phyloP scores from a whole-genome alignment of 805 yeast genomes.

The Yamadazyma takamatsuzukensis region DNA sequence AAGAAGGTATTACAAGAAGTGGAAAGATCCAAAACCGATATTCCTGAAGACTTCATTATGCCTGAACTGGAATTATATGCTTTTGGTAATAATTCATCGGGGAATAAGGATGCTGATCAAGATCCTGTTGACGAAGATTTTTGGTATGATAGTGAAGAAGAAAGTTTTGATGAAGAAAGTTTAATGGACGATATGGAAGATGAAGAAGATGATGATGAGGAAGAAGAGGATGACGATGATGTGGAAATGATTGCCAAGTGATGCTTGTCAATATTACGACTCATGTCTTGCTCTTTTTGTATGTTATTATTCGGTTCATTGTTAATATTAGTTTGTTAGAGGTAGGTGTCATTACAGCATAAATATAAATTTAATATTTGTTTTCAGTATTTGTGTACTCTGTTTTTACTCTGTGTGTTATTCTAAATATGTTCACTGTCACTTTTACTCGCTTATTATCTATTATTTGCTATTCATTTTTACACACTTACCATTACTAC shows the following conservation, averaged over 20 bases:
- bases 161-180: conserved; percentile 45
- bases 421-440: no score
- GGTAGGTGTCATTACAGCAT: no score
- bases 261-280: no score
- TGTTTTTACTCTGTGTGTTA: no score
- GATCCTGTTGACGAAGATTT: conserved; percentile 76
- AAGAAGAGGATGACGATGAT: conserved; percentile 52
- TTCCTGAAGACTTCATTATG: conserved; percentile 81
- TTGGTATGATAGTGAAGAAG: conserved; percentile 66
- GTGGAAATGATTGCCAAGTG: conserved; percentile 11
- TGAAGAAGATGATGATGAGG: conserved; percentile 54
- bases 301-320: not conserved
- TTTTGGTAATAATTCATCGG: conserved; percentile 28
- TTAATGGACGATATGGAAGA: conserved; percentile 46
- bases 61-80: conserved; percentile 61
- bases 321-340: not conserved
- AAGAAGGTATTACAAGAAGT: conserved; percentile 77
- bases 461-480: no score
- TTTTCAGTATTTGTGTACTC: no score
- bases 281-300: not conserved
- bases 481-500: not conserved
- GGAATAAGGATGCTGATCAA: conserved; percentile 41
- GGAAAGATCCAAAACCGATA: conserved; percentile 75
- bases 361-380: no score
- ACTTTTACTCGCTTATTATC: no score